Base-by-base conservation (phyloP, 352 stramenopile genomes). In the Pythium insidiosum region DNA sequence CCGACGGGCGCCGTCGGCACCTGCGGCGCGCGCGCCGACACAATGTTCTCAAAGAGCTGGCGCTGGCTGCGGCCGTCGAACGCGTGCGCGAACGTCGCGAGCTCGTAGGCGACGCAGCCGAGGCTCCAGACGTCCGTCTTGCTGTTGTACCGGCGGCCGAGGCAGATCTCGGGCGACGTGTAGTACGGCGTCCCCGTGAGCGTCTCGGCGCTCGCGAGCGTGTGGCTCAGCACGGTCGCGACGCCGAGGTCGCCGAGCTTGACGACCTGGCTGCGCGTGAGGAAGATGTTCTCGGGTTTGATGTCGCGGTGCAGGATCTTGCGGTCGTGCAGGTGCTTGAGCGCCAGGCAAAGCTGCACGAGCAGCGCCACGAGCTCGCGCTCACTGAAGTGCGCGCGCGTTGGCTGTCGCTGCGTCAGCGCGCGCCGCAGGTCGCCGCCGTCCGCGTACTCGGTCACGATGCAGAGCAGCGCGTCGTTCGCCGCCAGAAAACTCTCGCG, bases 41-140 rank as follows among this genome's bases (percentile, higher is more conserved):
- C 49, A 29, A 87, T 89, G 43, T 87, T 85, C 20, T 83, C 66
- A 47, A 87, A 87, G 43, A 89, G 65, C 48, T 89, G 73, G 4
- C 74, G 68, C 52, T 89, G 73, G 48, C 64, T 86, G 11, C 73
- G 64, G 11, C 83, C 88, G 18, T 95, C 73, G 53, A 98, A 98
- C 15, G 88, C 80, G 40, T 97, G 85, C 11, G 58, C 50, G 44
- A 97, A 75, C 20, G 88, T 93, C 2, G 48, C 60, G 61, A 97
- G 80, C 63, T 98, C 92, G 61, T 95, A 98, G 19, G 97, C 49
- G 7, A 98, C 73, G 56, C 89, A 97, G 2, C 92, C 92, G 12
- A 98, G 63, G 24, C 89, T 95, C 92, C 92, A 98, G 15, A 98
- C 59, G 53, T 98, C 92, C 0, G 81, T 94, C 63, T 97, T 98